Conservation (phyloP, 2,329 filamentous ascomycete species). For the Pseudocercospora fuligena region DNA sequence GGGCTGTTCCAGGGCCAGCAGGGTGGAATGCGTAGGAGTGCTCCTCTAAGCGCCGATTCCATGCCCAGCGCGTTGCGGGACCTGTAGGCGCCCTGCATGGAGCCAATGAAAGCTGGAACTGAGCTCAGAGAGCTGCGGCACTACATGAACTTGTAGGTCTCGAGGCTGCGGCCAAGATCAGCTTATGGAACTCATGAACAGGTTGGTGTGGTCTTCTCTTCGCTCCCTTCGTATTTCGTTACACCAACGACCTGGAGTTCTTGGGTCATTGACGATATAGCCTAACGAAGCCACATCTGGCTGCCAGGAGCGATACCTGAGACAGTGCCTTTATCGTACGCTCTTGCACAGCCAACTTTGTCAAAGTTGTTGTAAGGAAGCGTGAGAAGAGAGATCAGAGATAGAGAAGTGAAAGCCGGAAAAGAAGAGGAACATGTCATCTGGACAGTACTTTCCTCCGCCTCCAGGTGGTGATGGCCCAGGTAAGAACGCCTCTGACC, state of each 20-base stretch:
- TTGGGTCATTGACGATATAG: not conserved
- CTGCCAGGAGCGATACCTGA: not conserved
- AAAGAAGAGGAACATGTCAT: not conserved
- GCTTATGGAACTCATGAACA: slow-evolving; percentile 19
- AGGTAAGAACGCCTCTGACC: not conserved
- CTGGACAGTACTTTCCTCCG: slow-evolving; percentile 18
- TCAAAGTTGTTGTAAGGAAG: not conserved
- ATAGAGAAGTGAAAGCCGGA: not conserved
- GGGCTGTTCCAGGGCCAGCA: slow-evolving; percentile 5
- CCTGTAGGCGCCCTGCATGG: slow-evolving; percentile 25
- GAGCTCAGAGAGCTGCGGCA: slow-evolving; percentile 15
- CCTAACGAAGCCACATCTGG: not conserved
- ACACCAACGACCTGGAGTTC: not conserved
- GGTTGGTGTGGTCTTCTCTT: slow-evolving; percentile 2
- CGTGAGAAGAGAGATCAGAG: not conserved
- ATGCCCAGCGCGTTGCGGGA: slow-evolving; percentile 16
- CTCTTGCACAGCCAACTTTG: not conserved
- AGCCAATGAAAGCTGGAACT: slow-evolving; percentile 25
- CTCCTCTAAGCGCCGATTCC: slow-evolving; percentile 22
- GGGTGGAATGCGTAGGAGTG: not conserved
- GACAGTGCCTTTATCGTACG: not conserved
- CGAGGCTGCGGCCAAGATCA: slow-evolving; percentile 26
- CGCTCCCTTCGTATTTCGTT: not conserved
- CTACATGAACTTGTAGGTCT: slow-evolving; percentile 21
- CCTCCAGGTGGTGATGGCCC: slow-evolving; percentile 13